Percentiles rank a stretch among this genome's conserved stretches.
Conservation (phyloP, 106 monocot species). For the Dendrobium catenatum region DNA sequence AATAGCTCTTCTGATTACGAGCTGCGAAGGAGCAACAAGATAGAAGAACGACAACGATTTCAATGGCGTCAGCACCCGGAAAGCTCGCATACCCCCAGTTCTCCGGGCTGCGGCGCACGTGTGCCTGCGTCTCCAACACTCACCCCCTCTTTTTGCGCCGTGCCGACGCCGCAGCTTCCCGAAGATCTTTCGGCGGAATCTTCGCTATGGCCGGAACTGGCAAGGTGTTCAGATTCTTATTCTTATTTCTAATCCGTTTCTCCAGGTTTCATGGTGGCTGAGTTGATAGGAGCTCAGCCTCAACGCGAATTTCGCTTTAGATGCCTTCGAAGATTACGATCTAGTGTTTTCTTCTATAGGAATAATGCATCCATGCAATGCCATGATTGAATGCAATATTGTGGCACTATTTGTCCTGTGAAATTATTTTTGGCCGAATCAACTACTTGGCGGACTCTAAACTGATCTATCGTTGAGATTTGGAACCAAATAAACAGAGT, state of each 20-base stretch:
- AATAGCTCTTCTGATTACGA: too few relatives aligned
- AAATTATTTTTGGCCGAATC: not conserved
- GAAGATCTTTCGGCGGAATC: conserved; percentile 28
- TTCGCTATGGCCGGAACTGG: conserved; percentile 70
- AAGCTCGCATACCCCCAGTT: conserved; percentile 21
- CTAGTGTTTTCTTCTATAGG: not conserved
- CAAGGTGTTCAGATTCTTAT: conserved; percentile 28
- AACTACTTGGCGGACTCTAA: not conserved
- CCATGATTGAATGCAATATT: not conserved
- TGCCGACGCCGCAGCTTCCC: conserved; percentile 15
- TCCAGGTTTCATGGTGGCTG: not conserved
- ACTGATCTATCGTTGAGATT: too few relatives aligned
- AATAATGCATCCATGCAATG: not conserved
- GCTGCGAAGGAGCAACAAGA: not conserved
- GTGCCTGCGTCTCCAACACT: not conserved
- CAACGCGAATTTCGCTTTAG: not conserved
- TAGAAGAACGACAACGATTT: conserved; percentile 9
- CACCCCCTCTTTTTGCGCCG: conserved; percentile 10
- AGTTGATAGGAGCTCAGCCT: not conserved
- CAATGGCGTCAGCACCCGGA: conserved; percentile 26
- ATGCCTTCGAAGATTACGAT: not conserved
- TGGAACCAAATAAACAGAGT: too few relatives aligned
- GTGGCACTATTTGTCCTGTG: not conserved
- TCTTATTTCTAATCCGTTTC: not conserved
- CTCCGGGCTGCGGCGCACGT: conserved; percentile 27